phyloP scores from a whole-genome alignment of 148 eudicot genomes.

The Talinum fruticosum region DNA sequence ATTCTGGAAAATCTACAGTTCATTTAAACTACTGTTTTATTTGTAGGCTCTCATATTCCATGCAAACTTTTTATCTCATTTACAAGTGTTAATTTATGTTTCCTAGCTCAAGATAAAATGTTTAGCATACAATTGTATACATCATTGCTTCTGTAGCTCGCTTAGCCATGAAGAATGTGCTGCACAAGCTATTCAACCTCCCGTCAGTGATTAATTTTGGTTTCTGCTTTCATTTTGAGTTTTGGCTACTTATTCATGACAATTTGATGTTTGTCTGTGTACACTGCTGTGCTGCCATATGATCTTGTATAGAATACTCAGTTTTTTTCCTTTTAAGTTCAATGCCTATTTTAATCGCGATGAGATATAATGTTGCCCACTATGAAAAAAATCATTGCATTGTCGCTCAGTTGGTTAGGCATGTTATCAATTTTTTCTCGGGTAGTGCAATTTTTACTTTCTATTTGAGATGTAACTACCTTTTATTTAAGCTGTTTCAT shows the following conservation, averaged over 20 bases:
- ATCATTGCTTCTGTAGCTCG: background rate
- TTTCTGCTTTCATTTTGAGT: background rate
- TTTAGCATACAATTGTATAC: background rate
- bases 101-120: background rate
- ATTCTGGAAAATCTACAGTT: background rate
- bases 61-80: background rate
- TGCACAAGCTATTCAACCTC: background rate
- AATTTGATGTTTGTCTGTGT: background rate
- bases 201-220: background rate
- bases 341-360: background rate
- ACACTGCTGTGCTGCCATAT: background rate
- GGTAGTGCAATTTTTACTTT: background rate
- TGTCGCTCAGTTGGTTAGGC: background rate
- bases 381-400: background rate
- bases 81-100: background rate
- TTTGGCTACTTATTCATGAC: background rate
- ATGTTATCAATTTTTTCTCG: background rate
- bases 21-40: background rate
- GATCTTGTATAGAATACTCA: background rate
- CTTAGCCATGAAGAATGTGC: background rate
- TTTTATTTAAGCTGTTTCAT: constrained; percentile 6
- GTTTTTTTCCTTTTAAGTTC: background rate
- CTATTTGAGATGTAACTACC: background rate
- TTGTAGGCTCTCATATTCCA: background rate
- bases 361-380: background rate